Conservation (phyloP, 176 grass and related monocot genomes). For the Oryza glumipatula region DNA sequence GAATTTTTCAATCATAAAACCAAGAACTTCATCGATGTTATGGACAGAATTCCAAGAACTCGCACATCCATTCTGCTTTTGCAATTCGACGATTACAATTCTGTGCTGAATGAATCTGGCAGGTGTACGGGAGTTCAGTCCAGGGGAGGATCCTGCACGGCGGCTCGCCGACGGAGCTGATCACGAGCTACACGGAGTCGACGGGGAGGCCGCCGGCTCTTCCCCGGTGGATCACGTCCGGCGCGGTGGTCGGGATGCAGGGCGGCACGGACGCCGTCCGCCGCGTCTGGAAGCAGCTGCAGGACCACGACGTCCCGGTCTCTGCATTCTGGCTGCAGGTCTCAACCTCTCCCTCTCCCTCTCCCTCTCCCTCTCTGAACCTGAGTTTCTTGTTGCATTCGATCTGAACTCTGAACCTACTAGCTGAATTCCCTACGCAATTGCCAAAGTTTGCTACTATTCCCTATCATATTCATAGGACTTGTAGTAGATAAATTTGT, state of each 20-base stretch:
- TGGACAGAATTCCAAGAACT: not conserved
- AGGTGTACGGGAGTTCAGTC: constrained; percentile 63
- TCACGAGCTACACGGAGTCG: constrained; percentile 70
- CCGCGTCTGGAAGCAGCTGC: constrained; percentile 69
- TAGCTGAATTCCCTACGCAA: too few relatives aligned
- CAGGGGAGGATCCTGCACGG: constrained; percentile 75
- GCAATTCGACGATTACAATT: too few relatives aligned
- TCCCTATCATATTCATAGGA: too few relatives aligned
- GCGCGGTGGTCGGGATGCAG: constrained; percentile 87
- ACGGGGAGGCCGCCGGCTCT: constrained; percentile 80
- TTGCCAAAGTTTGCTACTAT: too few relatives aligned
- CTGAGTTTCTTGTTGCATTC: not conserved
- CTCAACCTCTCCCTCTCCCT: not conserved
- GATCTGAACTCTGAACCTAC: too few relatives aligned
- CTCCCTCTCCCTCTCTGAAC: not conserved
- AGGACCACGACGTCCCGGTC: constrained; percentile 72
- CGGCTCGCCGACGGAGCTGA: constrained; percentile 63
- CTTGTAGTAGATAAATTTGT: too few relatives aligned
- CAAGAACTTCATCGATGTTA: not conserved
- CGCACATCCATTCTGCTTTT: not conserved
- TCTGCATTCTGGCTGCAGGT: constrained; percentile 97
- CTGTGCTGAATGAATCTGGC: not conserved
- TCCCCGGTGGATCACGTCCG: constrained; percentile 85
- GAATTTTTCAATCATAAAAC: not conserved
- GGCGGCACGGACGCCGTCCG: constrained; percentile 75